A percentile compares a stretch with the other conserved stretches of the same genome.
Evolutionary conservation across 2,329 filamentous ascomycete genomes (phyloP).

Genomic region (Aspergillus tanneri): DNA sequence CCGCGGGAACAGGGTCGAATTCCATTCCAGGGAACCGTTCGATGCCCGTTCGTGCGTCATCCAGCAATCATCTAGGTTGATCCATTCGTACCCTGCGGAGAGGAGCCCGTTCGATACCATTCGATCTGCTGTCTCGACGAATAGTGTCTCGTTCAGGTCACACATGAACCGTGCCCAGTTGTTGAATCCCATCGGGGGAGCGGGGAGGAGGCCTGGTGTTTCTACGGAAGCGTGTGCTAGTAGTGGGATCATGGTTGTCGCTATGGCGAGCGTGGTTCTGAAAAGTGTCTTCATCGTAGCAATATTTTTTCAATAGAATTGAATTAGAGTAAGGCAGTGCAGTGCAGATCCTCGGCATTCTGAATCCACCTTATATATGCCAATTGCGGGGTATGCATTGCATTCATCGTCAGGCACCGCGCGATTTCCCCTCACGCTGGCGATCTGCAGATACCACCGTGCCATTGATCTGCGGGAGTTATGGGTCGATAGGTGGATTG

Average conservation of each 20-base stretch:
- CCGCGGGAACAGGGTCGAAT: slow-evolving; percentile 44
- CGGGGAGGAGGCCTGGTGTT: slow-evolving; percentile 29
- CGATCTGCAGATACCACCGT: too few relatives aligned
- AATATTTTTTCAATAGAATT: too few relatives aligned
- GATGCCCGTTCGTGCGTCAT: slow-evolving; percentile 35
- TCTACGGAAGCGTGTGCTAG: slow-evolving; percentile 18
- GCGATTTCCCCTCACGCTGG: too few relatives aligned
- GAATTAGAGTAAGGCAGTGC: too few relatives aligned
- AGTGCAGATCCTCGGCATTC: too few relatives aligned
- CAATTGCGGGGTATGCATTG: too few relatives aligned
- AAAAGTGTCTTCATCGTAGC: neutral
- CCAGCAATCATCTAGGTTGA: slow-evolving; percentile 53
- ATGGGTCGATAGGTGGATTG: too few relatives aligned
- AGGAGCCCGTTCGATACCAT: slow-evolving; percentile 47
- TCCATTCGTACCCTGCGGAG: slow-evolving; percentile 37
- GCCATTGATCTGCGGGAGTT: too few relatives aligned
- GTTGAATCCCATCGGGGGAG: slow-evolving; percentile 55
- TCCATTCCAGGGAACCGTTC: slow-evolving; percentile 44
- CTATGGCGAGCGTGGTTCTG: too few relatives aligned
- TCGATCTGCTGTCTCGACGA: slow-evolving; percentile 48
- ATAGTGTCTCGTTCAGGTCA: slow-evolving; percentile 51
- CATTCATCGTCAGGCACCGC: too few relatives aligned
- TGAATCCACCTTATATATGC: too few relatives aligned
- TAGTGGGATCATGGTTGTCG: neutral
- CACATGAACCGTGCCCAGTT: slow-evolving; percentile 53